These are phyloP conservation scores for Tilletia caries DNA, from an alignment of 1,284 basidiomycete genomes.

Conservation along the genomic window DNA sequence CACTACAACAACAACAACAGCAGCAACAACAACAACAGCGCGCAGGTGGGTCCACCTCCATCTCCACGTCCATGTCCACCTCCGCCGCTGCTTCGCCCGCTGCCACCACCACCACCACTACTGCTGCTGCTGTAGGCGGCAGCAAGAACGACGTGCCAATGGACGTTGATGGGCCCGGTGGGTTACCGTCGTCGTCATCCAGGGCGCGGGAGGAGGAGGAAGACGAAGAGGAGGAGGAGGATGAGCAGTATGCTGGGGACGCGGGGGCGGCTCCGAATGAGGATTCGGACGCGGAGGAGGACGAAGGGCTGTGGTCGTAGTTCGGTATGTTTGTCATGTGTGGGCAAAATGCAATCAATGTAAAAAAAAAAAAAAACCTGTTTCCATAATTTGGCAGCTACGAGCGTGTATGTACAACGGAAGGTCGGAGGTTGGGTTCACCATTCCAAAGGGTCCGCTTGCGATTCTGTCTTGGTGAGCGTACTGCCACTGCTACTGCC, in stretches of 20 bases:
- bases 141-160: not conserved
- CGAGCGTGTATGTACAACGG: too few relatives aligned
- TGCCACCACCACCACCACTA: too few relatives aligned
- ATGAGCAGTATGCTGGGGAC: conserved; percentile 3
- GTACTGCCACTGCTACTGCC: too few relatives aligned
- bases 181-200: not conserved
- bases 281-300: conserved; percentile 14
- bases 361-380: too few relatives aligned
- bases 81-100: not conserved
- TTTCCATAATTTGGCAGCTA: too few relatives aligned
- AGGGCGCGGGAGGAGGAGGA: not conserved
- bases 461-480: not conserved
- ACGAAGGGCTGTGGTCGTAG: conserved; percentile 11
- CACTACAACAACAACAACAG: too few relatives aligned
- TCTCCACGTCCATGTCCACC: too few relatives aligned
- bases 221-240: conserved; percentile 10
- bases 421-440: not conserved
- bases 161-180: not conserved
- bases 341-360: too few relatives aligned
- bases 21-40: not conserved
- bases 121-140: too few relatives aligned
- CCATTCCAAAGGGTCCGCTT: not conserved
- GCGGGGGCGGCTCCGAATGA: conserved; percentile 10
- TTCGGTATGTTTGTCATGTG: too few relatives aligned
- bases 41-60: too few relatives aligned